Evolutionary conservation across 441 rosid species (phyloP).

Genomic region (Populus tomentosa): DNA sequence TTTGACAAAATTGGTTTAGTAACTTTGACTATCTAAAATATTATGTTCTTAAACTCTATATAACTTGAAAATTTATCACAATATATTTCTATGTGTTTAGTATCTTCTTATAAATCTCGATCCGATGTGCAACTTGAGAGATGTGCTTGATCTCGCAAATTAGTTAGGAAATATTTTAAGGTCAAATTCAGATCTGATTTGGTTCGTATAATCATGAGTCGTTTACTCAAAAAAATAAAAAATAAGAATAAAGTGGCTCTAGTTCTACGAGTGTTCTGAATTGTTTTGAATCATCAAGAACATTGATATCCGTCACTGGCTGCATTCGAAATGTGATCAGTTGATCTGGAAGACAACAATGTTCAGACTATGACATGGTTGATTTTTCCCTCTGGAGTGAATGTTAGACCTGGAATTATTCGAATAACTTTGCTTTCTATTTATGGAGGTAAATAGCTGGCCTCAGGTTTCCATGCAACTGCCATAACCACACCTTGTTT

Average conservation of each 20-base stretch:
- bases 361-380: not conserved
- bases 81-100: no score
- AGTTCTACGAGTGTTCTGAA: not conserved
- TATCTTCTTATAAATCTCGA: no score
- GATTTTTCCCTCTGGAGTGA: not conserved
- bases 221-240: not conserved
- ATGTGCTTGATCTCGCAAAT: no score
- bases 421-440: not conserved
- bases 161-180: no score
- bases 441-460: not conserved
- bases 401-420: not conserved
- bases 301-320: not conserved
- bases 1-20: no score
- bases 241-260: not conserved
- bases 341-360: not conserved
- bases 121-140: no score
- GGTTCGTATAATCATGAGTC: no score
- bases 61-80: no score
- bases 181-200: no score
- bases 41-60: no score
- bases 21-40: no score
- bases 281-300: not conserved
- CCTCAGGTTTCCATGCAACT: not conserved
- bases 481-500: slow-evolving; percentile 2
- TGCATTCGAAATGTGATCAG: not conserved